Conservation (phyloP, 2,329 filamentous ascomycete species). For the Periconia sp. region DNA sequence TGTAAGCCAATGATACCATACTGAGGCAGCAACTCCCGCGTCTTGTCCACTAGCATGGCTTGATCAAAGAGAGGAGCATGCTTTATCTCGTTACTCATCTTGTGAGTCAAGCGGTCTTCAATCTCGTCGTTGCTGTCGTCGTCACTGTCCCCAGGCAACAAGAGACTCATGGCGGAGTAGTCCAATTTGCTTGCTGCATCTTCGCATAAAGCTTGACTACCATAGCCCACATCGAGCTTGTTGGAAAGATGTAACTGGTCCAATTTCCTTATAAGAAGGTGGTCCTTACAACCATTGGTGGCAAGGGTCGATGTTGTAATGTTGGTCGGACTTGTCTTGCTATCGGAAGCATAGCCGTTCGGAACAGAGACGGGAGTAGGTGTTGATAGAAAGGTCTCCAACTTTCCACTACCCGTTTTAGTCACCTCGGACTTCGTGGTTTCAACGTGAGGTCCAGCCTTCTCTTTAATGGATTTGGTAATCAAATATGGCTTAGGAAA, state of each 20-base stretch:
- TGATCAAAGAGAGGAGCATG: conserved; percentile 17
- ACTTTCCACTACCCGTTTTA: too few species aligned
- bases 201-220: neutral
- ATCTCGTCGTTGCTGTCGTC: neutral
- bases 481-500: neutral
- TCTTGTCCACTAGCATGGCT: neutral
- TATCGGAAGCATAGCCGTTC: neutral
- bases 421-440: too few species aligned
- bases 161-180: neutral
- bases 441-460: too few species aligned
- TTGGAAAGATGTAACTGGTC: conserved; percentile 3
- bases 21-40: conserved; percentile 11
- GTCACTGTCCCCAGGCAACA: neutral
- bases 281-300: neutral
- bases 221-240: neutral
- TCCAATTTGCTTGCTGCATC: neutral
- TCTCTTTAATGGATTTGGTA: neutral
- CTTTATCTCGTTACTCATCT: conserved; percentile 5
- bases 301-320: neutral
- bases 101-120: neutral
- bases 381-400: too few species aligned
- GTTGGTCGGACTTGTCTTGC: neutral
- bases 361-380: too few species aligned
- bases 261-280: conserved; percentile 7
- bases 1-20: conserved; percentile 18